Conservation (phyloP, 257 asterid species). For the Gentiana macrophylla region DNA sequence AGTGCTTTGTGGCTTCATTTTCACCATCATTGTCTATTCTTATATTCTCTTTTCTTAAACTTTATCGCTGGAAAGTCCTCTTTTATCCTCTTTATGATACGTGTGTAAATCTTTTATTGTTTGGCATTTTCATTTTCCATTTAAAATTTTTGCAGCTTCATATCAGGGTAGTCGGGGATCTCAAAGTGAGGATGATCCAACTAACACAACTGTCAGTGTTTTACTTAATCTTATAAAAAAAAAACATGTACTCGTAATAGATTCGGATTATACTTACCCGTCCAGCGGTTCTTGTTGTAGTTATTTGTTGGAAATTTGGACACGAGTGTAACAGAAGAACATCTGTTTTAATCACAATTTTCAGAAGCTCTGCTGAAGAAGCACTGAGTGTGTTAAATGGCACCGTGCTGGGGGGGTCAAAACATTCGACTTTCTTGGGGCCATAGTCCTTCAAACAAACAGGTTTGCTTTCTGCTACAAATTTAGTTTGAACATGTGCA, state of each 20-base stretch:
- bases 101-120: neutral
- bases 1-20: too few relatives aligned
- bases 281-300: slow-evolving; percentile 28
- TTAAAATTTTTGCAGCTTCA: slow-evolving; percentile 43
- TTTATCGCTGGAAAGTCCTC: neutral
- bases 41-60: too few relatives aligned
- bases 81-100: neutral
- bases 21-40: too few relatives aligned
- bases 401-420: slow-evolving; percentile 56
- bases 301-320: slow-evolving; percentile 92
- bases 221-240: neutral
- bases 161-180: slow-evolving; percentile 73
- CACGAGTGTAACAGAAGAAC: slow-evolving; percentile 67
- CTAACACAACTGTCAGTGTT: slow-evolving; percentile 78
- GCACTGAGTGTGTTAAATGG: slow-evolving; percentile 64
- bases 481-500: neutral
- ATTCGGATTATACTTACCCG: neutral
- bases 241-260: too few relatives aligned
- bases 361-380: slow-evolving; percentile 15
- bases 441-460: slow-evolving; percentile 84
- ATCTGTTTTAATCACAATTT: slow-evolving; percentile 18
- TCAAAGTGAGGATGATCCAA: slow-evolving; percentile 82
- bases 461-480: slow-evolving; percentile 21
- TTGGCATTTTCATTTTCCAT: too few relatives aligned
- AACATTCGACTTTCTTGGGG: slow-evolving; percentile 92